Percentiles rank a stretch among this genome's conserved stretches.
phyloP scores from a whole-genome alignment of 2,329 filamentous ascomycete species.

The Colletotrichum destructivum region DNA sequence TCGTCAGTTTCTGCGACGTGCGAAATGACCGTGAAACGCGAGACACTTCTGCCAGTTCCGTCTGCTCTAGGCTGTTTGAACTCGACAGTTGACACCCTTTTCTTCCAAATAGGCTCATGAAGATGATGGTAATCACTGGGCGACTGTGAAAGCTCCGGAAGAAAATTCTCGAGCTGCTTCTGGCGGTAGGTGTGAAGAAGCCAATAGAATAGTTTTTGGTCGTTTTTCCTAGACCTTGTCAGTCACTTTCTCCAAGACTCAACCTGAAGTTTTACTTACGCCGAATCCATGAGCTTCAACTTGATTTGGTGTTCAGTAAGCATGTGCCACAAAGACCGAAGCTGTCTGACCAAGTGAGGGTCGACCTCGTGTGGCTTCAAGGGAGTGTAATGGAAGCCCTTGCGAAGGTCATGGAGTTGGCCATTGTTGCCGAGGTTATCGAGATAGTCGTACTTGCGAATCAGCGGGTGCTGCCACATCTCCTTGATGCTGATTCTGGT shows the following conservation, averaged over 20 bases:
- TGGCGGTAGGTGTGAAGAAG: constrained; percentile 87
- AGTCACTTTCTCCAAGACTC: constrained; percentile 38
- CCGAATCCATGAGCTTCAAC: constrained; percentile 68
- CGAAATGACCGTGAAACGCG: constrained; percentile 77
- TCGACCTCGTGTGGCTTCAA: constrained; percentile 80
- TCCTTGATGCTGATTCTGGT: constrained; percentile 83
- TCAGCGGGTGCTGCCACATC: constrained; percentile 90
- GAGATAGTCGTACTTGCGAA: constrained; percentile 85
- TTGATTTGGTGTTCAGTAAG: constrained; percentile 81
- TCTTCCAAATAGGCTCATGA: constrained; percentile 70
- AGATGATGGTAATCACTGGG: constrained; percentile 93
- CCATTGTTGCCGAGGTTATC: constrained; percentile 74
- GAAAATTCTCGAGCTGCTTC: constrained; percentile 89
- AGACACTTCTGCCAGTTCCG: constrained; percentile 68
- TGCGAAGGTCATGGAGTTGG: constrained; percentile 70
- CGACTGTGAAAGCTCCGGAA: constrained; percentile 84
- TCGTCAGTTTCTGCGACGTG: constrained; percentile 68
- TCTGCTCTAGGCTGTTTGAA: constrained; percentile 65
- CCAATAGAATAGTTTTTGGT: constrained; percentile 95
- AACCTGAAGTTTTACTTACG: constrained; percentile 16
- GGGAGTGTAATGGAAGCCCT: constrained; percentile 73
- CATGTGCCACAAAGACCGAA: constrained; percentile 93
- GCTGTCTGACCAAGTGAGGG: constrained; percentile 84
- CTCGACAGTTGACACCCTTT: constrained; percentile 73
- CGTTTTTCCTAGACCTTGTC: constrained; percentile 75